These are phyloP conservation scores for Trichosporon coremiiforme DNA, from an alignment of 1,284 basidiomycete genomes.

Conservation along the genomic window DNA sequence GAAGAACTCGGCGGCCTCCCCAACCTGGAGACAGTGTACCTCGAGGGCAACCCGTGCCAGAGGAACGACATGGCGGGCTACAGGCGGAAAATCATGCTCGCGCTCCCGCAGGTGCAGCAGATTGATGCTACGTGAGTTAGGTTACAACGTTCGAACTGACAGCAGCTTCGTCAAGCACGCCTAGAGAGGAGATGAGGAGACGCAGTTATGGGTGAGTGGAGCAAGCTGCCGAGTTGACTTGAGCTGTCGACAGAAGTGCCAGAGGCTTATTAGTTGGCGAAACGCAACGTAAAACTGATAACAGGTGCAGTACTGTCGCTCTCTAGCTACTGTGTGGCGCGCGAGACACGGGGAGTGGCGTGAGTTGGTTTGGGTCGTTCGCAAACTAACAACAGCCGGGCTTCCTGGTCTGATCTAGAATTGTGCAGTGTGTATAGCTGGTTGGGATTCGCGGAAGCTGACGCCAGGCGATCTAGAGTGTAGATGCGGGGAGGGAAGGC, in stretches of 20 bases:
- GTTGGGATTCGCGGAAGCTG: not conserved
- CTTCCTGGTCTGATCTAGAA: not conserved
- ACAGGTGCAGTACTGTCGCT: too few relatives aligned
- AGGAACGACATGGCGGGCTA: constrained; percentile 74
- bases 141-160: not conserved
- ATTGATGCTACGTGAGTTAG: constrained; percentile 86
- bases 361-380: too few relatives aligned
- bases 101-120: constrained; percentile 84
- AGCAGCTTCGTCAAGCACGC: constrained; percentile 24
- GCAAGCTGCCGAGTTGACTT: not conserved
- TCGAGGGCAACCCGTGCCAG: constrained; percentile 94
- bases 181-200: not conserved
- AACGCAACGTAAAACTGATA: too few relatives aligned
- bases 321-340: too few relatives aligned
- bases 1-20: constrained; percentile 69
- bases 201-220: not conserved
- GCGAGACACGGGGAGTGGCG: too few relatives aligned
- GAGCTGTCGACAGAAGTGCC: not conserved
- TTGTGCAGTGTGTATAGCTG: not conserved
- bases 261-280: too few relatives aligned
- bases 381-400: not conserved
- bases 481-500: not conserved
- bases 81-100: constrained; percentile 84
- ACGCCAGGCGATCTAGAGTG: not conserved
- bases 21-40: constrained; percentile 83